phyloP scores from a whole-genome alignment of 352 stramenopile species.

The Saprolegnia diclina region DNA sequence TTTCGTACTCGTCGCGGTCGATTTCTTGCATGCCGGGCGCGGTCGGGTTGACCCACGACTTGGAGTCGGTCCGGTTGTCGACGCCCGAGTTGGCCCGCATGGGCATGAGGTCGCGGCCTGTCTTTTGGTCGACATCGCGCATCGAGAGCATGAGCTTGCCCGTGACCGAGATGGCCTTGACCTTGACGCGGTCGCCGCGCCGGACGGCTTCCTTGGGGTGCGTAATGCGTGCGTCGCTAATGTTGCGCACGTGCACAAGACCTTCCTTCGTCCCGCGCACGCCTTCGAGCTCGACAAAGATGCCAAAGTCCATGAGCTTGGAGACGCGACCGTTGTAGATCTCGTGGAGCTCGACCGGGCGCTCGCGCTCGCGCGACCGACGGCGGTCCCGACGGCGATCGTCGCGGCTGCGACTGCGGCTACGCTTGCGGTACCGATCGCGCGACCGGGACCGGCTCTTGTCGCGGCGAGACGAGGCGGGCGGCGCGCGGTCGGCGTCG shows the following conservation, averaged over 20 bases:
- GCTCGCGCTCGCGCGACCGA: conserved; percentile 31
- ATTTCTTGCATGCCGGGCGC: conserved; percentile 75
- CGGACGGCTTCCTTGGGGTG: conserved; percentile 85
- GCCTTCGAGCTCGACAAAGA: conserved; percentile 91
- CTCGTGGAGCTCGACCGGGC: conserved; percentile 81
- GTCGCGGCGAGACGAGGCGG: conserved; percentile 46
- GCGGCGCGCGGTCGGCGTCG: conserved; percentile 54
- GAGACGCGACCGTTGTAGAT: conserved; percentile 93
- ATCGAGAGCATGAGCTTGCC: conserved; percentile 93
- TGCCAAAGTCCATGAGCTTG: conserved; percentile 96
- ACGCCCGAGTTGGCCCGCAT: conserved; percentile 69
- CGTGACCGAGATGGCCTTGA: conserved; percentile 95
- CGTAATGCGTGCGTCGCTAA: conserved; percentile 82
- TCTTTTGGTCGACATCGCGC: conserved; percentile 96
- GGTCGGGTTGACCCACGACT: conserved; percentile 81
- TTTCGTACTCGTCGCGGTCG: conserved; percentile 55
- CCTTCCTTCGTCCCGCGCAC: conserved; percentile 74
- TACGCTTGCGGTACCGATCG: conserved; percentile 28
- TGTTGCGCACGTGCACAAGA: conserved; percentile 92
- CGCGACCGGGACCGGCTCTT: neutral
- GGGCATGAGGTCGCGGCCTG: conserved; percentile 92
- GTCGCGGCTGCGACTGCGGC: conserved; percentile 38
- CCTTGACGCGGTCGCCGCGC: conserved; percentile 88
- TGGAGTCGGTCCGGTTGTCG: conserved; percentile 49
- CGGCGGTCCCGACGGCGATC: conserved; percentile 33